Evolutionary conservation across 805 yeast species (phyloP).

Genomic region (Jamesozyma piceae): DNA sequence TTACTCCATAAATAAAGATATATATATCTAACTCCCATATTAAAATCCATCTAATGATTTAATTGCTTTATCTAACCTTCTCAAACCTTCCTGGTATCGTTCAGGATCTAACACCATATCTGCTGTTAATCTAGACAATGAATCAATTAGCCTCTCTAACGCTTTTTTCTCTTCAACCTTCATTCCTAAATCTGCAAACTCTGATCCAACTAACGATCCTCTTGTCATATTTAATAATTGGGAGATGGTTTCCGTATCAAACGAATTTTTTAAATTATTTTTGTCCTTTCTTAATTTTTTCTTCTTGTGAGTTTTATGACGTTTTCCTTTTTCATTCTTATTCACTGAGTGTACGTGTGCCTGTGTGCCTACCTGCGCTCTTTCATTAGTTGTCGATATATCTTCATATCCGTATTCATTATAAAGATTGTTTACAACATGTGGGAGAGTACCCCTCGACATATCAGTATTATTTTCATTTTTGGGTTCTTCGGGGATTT

Average conservation of each 20-base stretch:
- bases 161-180: constrained; percentile 70
- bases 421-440: constrained; percentile 1
- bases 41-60: constrained; percentile 77
- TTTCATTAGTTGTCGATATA: neutral
- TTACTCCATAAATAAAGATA: too few species aligned
- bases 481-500: neutral
- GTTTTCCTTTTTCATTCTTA: neutral
- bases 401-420: constrained; percentile 1
- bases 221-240: constrained; percentile 33
- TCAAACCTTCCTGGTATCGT: constrained; percentile 70
- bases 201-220: constrained; percentile 41
- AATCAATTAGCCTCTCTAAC: constrained; percentile 77
- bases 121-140: constrained; percentile 74
- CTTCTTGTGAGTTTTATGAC: neutral
- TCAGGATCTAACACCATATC: constrained; percentile 84
- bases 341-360: neutral
- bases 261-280: constrained; percentile 11
- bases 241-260: constrained; percentile 29
- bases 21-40: too few species aligned
- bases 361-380: neutral
- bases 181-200: constrained; percentile 62
- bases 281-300: neutral
- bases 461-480: neutral
- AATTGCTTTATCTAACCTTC: constrained; percentile 71
- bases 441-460: neutral